Percentiles rank a stretch among this genome's conserved stretches.
Conservation (phyloP, 164 flowering plant genomes). For the Amborella trichopoda region DNA sequence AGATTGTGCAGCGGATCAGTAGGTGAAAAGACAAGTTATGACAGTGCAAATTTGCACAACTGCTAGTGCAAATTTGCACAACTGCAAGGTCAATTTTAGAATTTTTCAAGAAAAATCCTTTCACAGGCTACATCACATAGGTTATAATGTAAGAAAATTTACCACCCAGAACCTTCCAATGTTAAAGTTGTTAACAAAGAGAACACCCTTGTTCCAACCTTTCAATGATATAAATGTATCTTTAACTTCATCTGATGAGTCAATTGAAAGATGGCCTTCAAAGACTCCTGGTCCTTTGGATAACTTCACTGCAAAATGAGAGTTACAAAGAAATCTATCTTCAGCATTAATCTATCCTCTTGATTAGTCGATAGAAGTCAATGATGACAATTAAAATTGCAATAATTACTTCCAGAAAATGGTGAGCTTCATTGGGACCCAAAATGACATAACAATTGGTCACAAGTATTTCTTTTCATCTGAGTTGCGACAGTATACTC, state of each 20-base stretch:
- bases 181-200: slow-evolving; percentile 62
- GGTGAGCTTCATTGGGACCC: too few species aligned
- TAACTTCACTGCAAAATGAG: slow-evolving; percentile 20
- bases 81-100: not conserved
- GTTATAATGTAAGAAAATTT: too few species aligned
- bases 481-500: too few species aligned
- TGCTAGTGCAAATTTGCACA: not conserved
- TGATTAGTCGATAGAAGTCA: too few species aligned
- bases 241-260: slow-evolving; percentile 19
- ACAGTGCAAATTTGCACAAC: not conserved
- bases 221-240: slow-evolving; percentile 67
- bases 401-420: too few species aligned
- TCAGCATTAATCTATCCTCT: too few species aligned
- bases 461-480: too few species aligned
- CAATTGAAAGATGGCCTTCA: slow-evolving; percentile 37
- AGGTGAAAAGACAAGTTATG: not conserved
- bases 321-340: too few species aligned
- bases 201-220: slow-evolving; percentile 93
- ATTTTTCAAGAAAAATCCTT: too few species aligned
- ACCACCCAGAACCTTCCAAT: slow-evolving; percentile 96
- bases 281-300: slow-evolving; percentile 46
- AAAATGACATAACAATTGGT: too few species aligned
- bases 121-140: too few species aligned
- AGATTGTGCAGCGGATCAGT: not conserved
- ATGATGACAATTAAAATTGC: too few species aligned